Percentiles rank a stretch among this genome's conserved stretches.
Evolutionary conservation across 129 eudicot species (phyloP).

Genomic region (Artemisia annua): DNA sequence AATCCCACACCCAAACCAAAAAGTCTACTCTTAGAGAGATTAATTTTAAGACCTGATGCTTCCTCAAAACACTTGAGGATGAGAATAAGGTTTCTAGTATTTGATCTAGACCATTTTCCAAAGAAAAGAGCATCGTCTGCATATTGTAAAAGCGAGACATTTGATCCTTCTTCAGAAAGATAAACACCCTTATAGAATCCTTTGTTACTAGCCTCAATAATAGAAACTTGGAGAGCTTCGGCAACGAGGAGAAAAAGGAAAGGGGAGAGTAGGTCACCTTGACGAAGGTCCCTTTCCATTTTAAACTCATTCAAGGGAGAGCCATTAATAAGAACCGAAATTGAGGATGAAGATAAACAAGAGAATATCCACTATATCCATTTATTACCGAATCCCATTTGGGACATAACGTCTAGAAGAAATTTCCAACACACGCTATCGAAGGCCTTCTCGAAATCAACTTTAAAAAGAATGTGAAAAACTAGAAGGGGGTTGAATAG

Average conservation of each 20-base stretch:
- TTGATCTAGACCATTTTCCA: not conserved
- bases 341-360: not conserved
- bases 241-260: too few species aligned
- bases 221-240: too few species aligned
- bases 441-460: not conserved
- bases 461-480: too few species aligned
- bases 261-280: too few species aligned
- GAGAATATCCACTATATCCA: not conserved
- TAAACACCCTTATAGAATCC: not conserved
- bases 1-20: not conserved
- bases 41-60: not conserved
- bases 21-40: not conserved
- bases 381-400: not conserved
- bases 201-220: too few species aligned
- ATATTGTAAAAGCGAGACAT: too few species aligned
- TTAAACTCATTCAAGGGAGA: not conserved
- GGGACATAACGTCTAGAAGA: not conserved
- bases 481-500: too few species aligned
- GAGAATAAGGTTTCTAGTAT: not conserved
- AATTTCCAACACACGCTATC: too few species aligned
- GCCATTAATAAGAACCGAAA: not conserved
- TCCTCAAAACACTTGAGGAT: not conserved
- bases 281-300: not conserved
- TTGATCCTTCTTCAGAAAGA: not conserved
- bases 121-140: too few species aligned